Evolutionary conservation across 108 stramenopile species (phyloP).

Genomic region (Cylindrotheca fusiformis): DNA sequence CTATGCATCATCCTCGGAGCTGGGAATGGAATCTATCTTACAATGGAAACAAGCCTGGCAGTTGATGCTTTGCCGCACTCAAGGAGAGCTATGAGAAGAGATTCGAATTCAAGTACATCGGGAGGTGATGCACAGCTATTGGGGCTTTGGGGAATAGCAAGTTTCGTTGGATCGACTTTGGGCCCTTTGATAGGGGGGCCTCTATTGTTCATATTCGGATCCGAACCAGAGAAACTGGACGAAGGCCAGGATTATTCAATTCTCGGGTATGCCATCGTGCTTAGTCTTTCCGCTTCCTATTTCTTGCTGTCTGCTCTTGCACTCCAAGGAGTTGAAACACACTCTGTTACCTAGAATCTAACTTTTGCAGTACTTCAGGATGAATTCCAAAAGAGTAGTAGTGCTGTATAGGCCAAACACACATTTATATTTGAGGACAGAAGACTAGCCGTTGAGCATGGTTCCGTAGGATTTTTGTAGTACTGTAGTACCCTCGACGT

Average conservation of each 20-base stretch:
- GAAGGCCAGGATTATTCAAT: constrained; percentile 11
- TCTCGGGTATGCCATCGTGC: constrained; percentile 16
- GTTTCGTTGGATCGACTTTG: constrained; percentile 53
- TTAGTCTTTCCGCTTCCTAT: constrained; percentile 31
- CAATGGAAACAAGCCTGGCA: constrained; percentile 68
- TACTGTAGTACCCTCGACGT: no score
- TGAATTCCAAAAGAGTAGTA: no score
- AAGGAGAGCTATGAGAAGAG: constrained; percentile 26
- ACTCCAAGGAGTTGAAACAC: constrained; percentile 23
- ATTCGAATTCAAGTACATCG: constrained; percentile 22
- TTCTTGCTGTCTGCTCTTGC: constrained; percentile 35
- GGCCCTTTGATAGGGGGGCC: constrained; percentile 60
- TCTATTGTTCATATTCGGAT: constrained; percentile 15
- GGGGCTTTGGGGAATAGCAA: constrained; percentile 72
- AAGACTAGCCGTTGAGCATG: no score
- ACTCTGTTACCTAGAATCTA: no score
- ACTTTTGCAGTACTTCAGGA: no score
- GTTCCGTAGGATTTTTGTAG: no score
- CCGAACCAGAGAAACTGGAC: not conserved
- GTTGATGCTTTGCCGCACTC: constrained; percentile 61
- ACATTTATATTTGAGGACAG: no score
- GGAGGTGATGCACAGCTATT: constrained; percentile 50
- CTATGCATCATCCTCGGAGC: constrained; percentile 40
- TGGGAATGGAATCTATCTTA: constrained; percentile 66
- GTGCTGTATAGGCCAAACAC: no score